Base-by-base conservation (phyloP, 225 moss, liverwort and hornwort genomes). In the Asterella californica region DNA sequence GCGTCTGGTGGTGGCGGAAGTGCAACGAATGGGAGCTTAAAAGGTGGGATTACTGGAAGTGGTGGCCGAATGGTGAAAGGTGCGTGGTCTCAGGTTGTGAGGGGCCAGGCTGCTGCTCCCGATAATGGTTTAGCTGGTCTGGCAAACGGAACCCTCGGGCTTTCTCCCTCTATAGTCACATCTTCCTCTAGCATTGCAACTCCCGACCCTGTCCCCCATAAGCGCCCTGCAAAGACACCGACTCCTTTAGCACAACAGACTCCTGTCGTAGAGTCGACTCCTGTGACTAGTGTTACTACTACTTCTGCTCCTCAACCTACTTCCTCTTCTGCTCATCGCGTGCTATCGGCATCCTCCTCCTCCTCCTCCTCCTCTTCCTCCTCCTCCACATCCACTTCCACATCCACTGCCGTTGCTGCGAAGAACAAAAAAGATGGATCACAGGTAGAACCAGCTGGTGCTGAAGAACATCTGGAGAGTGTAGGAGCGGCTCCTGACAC, bases 1-100 rank as follows among this genome's bases (percentile, higher is more conserved):
- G 25, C 30, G 66, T 65, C 76, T 54, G 66, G 78, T 29, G 78
- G 64, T 55, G 53, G 60, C 37, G 60, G 63, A 50, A 47, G 65
- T 64, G 46, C 79, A 5, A 67, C 70, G 70, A 78, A 78, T 78
- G 81, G 73, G 74, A 78, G 74, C 69, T 73, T 83, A 49, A 81
- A 86, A 81, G 74, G 83, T 62, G 85, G 81, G 55, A 83, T 79
- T 74, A 53, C 67, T 75, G 84, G 77, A 77, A 80, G 81, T 71
- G 80, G 86, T 77, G 85, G 64, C 10, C 81, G 81, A 81, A 78
- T 81, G 78, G 79, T 82, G 81, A 96, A 91, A 87, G 90, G 91
- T 54, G 94, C 91, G 61, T 96, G 96, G 96, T 94, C 96, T 82
- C 91, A 93, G 81, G 89, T 96, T 47, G 96, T 96, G 79, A 92